Conservation (phyloP, 768 basidiomycete genomes). For the Tricholoma hemisulphureum region DNA sequence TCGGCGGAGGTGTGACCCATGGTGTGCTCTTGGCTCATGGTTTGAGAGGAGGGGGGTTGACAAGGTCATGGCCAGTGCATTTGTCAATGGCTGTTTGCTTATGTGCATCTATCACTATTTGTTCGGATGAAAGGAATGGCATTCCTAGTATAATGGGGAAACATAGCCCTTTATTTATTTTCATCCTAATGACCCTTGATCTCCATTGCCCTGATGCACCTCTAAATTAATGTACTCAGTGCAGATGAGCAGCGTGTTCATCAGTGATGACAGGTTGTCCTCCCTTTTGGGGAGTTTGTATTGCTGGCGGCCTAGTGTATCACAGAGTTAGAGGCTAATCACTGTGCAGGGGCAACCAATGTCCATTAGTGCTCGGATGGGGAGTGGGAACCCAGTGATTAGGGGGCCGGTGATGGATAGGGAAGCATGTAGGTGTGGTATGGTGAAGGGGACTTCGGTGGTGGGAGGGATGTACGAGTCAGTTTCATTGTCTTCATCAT, state of each 20-base stretch:
- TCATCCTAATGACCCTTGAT: background rate
- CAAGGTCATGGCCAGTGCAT: too few relatives aligned
- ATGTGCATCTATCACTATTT: background rate
- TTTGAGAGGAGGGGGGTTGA: background rate
- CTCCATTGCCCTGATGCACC: too few relatives aligned
- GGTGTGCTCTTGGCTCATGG: background rate
- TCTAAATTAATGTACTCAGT: background rate
- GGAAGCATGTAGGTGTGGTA: too few relatives aligned
- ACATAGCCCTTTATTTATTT: too few relatives aligned
- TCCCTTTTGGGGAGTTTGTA: background rate
- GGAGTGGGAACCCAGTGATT: constrained; percentile 6
- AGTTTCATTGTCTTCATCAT: too few relatives aligned
- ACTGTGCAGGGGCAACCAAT: constrained; percentile 21
- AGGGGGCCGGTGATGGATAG: background rate
- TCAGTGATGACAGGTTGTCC: background rate
- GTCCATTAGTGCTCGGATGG: constrained; percentile 15
- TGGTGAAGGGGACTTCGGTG: too few relatives aligned
- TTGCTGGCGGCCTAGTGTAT: constrained; percentile 11
- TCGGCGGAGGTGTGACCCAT: too few relatives aligned
- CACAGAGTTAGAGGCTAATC: constrained; percentile 14
- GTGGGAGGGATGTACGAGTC: background rate
- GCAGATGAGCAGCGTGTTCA: too few relatives aligned
- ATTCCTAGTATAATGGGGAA: background rate
- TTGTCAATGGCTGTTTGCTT: too few relatives aligned
- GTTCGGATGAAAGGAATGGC: background rate